Percentiles rank a stretch among this genome's conserved stretches.
These are phyloP conservation scores for Brassica balearica DNA, from an alignment of 441 rosid genomes.

Conservation along the genomic window DNA sequence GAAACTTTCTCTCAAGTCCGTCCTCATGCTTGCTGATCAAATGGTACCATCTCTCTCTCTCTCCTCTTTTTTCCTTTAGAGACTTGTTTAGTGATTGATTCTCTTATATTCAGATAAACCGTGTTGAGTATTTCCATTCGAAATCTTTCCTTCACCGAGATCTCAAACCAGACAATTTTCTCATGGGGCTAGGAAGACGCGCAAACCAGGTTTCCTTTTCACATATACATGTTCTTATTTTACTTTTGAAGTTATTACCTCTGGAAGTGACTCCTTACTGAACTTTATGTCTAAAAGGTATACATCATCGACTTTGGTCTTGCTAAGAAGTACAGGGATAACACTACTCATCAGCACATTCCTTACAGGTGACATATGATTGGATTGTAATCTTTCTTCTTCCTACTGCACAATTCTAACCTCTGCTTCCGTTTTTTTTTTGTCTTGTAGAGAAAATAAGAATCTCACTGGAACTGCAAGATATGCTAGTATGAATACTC, in stretches of 20 bases:
- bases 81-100: constrained; percentile 21
- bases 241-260: background rate
- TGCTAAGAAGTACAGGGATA: constrained; percentile 95
- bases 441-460: constrained; percentile 76
- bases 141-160: constrained; percentile 98
- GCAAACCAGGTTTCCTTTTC: constrained; percentile 77
- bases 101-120: constrained; percentile 66
- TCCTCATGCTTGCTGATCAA: constrained; percentile 98
- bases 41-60: constrained; percentile 54
- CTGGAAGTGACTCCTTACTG: too few relatives aligned
- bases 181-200: constrained; percentile 99
- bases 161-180: constrained; percentile 97
- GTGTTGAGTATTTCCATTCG: constrained; percentile 91
- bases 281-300: constrained; percentile 54
- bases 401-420: background rate
- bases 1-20: constrained; percentile 91
- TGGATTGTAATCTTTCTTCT: constrained; percentile 12
- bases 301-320: constrained; percentile 94
- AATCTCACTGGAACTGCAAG: constrained; percentile 98
- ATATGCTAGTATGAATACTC: constrained; percentile 99
- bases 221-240: background rate
- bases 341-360: constrained; percentile 91
- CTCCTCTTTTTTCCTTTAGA: background rate
- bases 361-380: constrained; percentile 75
- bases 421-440: background rate